Evolutionary conservation across 371 early-diverging fungal species (phyloP), one percentile per base, ranked within the genome.

Genomic region (Thermomucor indicae-seudaticae): DNA sequence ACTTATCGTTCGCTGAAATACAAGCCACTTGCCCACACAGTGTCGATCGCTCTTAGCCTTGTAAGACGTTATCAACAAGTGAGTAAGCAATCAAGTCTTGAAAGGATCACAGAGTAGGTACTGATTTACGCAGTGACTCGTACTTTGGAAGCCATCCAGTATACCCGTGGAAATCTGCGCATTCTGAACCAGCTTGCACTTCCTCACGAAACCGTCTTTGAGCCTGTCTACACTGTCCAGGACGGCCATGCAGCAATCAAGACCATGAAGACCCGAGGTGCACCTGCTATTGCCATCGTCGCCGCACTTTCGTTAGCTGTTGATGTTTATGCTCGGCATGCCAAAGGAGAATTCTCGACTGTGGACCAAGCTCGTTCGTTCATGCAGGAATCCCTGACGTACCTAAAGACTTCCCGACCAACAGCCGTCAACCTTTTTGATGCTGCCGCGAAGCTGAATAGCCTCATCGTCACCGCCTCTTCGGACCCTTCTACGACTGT

Each of bases 201-300:
- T 32, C 97, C 97, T 35, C 95, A 91, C 61, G 79, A 85, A 57
- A 83, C 89, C 43, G 67, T 88, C 29, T 95, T 89, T 71, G 84
- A 91, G 51, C 65, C 71, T 12, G 80, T 95, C 27, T 30, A 53
- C 16, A 79, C 68, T 40, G 63, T 85, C 29, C 70, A 84, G 50
- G 81, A 89, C 16, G 96, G 95, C 7, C 92, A 94, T 71, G 77
- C 80, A 42, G 93, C 86, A 32, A 97, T 97, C 66, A 87, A 86
- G 60, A 83, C 88, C 49, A 97, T 96, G 97, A 93, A 95, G 75
- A 88, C 89, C 7, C 83, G 91, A 34, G 91, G 91, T 19, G 90
- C 96, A 4, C 97, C 97, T n/a, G 97, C 97, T 17, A 97, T 97
- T 55, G 97, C 94, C 53, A 93, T 97, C 51, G 95, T 95, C 10